phyloP scores from a whole-genome alignment of 805 yeast genomes.

The Kodamaea fukazawae region DNA sequence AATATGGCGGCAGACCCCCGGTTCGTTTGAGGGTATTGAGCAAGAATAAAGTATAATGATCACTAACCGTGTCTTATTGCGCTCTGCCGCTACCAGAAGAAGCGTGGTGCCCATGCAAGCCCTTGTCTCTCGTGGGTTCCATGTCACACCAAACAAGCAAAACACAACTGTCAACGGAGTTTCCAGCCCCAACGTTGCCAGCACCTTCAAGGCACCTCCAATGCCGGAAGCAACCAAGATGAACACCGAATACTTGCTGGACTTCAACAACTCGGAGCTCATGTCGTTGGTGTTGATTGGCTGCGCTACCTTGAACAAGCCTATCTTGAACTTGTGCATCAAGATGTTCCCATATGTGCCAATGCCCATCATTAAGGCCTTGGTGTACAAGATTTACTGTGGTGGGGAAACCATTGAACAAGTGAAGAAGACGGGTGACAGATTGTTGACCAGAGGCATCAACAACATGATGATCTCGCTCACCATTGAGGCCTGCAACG shows the following conservation, averaged over 20 bases:
- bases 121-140: slow-evolving; percentile 13
- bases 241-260: slow-evolving; percentile 43
- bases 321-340: slow-evolving; percentile 58
- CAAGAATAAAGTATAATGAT: slow-evolving; percentile 1
- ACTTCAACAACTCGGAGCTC: slow-evolving; percentile 53
- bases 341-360: slow-evolving; percentile 75
- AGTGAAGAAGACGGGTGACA: slow-evolving; percentile 67
- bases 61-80: slow-evolving; percentile 5
- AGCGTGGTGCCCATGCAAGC: background rate
- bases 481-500: slow-evolving; percentile 91
- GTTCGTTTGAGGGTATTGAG: no score
- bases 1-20: no score
- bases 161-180: slow-evolving; percentile 13
- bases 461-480: slow-evolving; percentile 93
- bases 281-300: slow-evolving; percentile 69
- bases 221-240: background rate
- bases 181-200: slow-evolving; percentile 3
- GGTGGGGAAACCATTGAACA: slow-evolving; percentile 82
- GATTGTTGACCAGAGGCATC: slow-evolving; percentile 69
- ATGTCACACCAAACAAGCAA: slow-evolving; percentile 22
- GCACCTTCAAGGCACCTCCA: background rate
- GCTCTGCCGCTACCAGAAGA: slow-evolving; percentile 2
- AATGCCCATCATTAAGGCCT: slow-evolving; percentile 58
- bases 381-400: slow-evolving; percentile 81
- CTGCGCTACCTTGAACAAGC: slow-evolving; percentile 61